Evolutionary conservation across 495 filamentous ascomycete genomes (phyloP), one percentile per base, ranked within the genome.

Genomic region (Amniculicola lignicola): DNA sequence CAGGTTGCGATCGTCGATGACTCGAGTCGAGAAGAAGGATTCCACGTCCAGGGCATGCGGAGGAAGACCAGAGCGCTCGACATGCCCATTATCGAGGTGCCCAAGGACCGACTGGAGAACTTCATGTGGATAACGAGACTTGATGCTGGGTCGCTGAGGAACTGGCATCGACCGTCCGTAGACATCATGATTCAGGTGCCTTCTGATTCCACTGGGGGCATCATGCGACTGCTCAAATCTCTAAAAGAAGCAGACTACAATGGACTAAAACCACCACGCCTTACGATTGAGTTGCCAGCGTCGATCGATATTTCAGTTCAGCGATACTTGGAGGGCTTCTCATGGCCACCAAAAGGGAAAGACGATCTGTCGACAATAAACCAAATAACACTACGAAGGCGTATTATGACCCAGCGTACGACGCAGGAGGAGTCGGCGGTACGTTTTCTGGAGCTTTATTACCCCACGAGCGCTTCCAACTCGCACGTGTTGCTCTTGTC

Each of bases 151-250:
- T 83, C 88, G 25, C 72, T 95, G 49, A 75, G 69, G 67, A 87
- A 77, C 23, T 95, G 89, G 89, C 83, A 88, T 61, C 79, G 80
- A 37, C 70, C 85, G 4, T 79, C 74, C 31, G 75, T 95, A 41
- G 87, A 94, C 47, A 85, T 95, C 19, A 67, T 91, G 7, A 80
- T 95, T 27, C 84, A 89, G 42, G 86, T 85, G n/a, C 75, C 82
- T 11, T 67, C 79, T 6, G 75, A 81, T 2, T 79, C 82, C 22
- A 82, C 87, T 7, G 87, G 88, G 1, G 86, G 84, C 40, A 57
- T 95, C 15, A 80, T 87, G 21, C 77, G 87, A 41, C 74, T 94
- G 18, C 74, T 95, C 1, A 78, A 78, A 48, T 91, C 88, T 16
- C 73, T 95, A 15, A 72, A 81, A 59, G 73, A 73, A 6, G 87